Conservation (phyloP, 805 yeast species). For the Metschnikowia orientalis region DNA sequence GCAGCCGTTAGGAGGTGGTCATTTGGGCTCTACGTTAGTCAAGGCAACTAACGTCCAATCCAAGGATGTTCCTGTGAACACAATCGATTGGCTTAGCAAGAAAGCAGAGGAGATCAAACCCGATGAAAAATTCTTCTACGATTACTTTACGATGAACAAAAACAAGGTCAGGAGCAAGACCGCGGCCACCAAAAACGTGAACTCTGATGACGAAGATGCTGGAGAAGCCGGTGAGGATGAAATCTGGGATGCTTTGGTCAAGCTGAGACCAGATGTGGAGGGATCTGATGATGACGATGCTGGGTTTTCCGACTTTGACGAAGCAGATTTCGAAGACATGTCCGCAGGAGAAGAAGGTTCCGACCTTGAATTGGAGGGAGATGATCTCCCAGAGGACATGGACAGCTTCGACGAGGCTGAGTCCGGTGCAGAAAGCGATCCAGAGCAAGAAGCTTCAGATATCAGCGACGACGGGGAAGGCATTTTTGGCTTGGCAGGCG, state of each 20-base stretch:
- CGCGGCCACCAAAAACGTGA: constrained; percentile 23
- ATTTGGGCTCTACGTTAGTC: constrained; percentile 64
- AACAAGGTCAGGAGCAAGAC: constrained; percentile 26
- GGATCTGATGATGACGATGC: constrained; percentile 29
- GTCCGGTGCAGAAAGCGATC: constrained; percentile 11
- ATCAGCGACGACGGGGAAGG: neutral
- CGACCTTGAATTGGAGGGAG: constrained; percentile 24
- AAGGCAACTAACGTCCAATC: constrained; percentile 47
- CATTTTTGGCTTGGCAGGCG: constrained; percentile 1
- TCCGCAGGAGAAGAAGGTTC: constrained; percentile 8
- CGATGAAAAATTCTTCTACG: constrained; percentile 83
- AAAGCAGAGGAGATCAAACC: constrained; percentile 67
- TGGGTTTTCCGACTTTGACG: constrained; percentile 40
- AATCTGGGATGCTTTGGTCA: constrained; percentile 75
- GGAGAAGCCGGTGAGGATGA: constrained; percentile 61
- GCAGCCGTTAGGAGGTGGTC: constrained; percentile 94
- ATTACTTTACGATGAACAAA: constrained; percentile 69
- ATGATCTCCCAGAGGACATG: no score
- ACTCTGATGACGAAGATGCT: constrained; percentile 35
- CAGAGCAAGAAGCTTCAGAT: constrained; percentile 12
- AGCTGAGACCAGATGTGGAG: constrained; percentile 68
- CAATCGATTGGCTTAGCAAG: constrained; percentile 76
- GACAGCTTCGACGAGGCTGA: neutral
- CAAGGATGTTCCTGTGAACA: constrained; percentile 67
- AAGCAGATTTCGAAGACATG: constrained; percentile 38